A percentile compares a stretch with the other conserved stretches of the same genome.
These are phyloP conservation scores for Sugiyamaella sp. DNA, from an alignment of 1,139 yeast species.

Conservation along the genomic window DNA sequence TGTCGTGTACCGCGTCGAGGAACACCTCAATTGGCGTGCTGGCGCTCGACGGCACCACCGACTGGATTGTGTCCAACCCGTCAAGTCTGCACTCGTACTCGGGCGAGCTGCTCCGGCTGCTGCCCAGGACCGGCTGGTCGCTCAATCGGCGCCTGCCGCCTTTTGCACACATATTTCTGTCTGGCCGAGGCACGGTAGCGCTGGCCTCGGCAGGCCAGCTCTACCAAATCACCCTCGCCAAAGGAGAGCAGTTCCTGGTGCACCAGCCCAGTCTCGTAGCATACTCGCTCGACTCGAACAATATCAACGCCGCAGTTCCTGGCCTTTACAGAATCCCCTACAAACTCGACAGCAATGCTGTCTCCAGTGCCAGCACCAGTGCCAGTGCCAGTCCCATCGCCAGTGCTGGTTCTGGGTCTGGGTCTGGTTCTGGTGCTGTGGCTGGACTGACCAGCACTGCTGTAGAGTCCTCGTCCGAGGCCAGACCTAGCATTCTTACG, in stretches of 20 bases:
- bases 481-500: constrained; percentile 3
- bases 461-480: not conserved
- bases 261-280: constrained; percentile 42
- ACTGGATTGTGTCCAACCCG: constrained; percentile 39
- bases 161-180: constrained; percentile 37
- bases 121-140: constrained; percentile 33
- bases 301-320: constrained; percentile 19
- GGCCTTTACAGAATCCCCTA: constrained; percentile 15
- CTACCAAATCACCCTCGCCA: constrained; percentile 39
- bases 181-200: constrained; percentile 46
- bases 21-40: constrained; percentile 38
- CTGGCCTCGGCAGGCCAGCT: constrained; percentile 41
- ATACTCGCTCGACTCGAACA: constrained; percentile 40
- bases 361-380: not conserved
- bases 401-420: not conserved
- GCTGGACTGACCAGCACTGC: not conserved
- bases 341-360: constrained; percentile 4
- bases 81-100: constrained; percentile 36
- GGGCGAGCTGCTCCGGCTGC: constrained; percentile 36
- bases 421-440: not conserved
- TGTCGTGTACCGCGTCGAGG: constrained; percentile 22
- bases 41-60: constrained; percentile 45
- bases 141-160: constrained; percentile 28
- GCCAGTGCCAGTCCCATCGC: not conserved
- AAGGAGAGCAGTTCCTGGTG: constrained; percentile 42